A percentile compares a stretch with the other conserved stretches of the same genome.
Conservation (phyloP, 306 rosid species). For the Quercus gilva region DNA sequence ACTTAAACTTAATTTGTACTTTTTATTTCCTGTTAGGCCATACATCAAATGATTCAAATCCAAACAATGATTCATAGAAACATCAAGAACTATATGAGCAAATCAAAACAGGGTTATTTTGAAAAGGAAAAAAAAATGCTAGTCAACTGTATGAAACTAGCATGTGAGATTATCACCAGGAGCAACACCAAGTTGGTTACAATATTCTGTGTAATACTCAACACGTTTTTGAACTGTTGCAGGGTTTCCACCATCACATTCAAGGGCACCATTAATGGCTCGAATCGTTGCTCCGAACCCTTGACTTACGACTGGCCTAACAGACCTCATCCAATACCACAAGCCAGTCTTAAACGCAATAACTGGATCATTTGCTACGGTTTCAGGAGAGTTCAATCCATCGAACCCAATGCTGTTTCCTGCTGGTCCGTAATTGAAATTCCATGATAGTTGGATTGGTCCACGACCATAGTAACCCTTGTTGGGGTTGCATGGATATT, state of each 20-base stretch:
- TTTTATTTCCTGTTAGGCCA: too few relatives aligned
- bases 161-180: slow-evolving; percentile 72
- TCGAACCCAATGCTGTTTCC: slow-evolving; percentile 62
- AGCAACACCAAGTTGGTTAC: slow-evolving; percentile 59
- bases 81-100: too few relatives aligned
- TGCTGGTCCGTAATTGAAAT: slow-evolving; percentile 80
- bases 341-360: slow-evolving; percentile 76
- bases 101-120: too few relatives aligned
- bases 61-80: too few relatives aligned
- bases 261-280: slow-evolving; percentile 83
- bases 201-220: slow-evolving; percentile 54
- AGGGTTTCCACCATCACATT: slow-evolving; percentile 62
- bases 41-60: too few relatives aligned
- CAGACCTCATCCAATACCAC: slow-evolving; percentile 81
- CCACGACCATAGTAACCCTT: slow-evolving; percentile 86
- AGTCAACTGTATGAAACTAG: slow-evolving; percentile 9
- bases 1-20: too few relatives aligned
- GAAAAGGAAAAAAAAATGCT: too few relatives aligned
- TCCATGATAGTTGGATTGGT: slow-evolving; percentile 87
- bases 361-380: slow-evolving; percentile 52
- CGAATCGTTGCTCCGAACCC: slow-evolving; percentile 87
- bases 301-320: slow-evolving; percentile 48
- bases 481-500: slow-evolving; percentile 61
- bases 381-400: slow-evolving; percentile 68
- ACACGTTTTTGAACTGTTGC: slow-evolving; percentile 48